Evolutionary conservation across 2,329 filamentous ascomycete species (phyloP), one percentile per base, ranked within the genome.

Genomic region (Claviceps cyperi): DNA sequence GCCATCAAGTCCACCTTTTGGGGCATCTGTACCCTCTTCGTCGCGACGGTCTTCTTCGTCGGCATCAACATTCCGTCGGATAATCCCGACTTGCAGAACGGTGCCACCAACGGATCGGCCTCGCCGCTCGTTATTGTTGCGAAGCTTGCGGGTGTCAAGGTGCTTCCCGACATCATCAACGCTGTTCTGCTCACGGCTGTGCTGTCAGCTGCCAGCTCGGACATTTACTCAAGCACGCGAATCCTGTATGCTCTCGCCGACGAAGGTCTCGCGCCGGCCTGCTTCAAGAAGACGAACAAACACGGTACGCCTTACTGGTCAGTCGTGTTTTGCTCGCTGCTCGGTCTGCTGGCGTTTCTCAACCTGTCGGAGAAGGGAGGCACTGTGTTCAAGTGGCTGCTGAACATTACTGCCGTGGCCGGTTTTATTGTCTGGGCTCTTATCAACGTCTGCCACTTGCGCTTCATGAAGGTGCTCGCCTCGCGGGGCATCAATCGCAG

Each of bases 1-100:
- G 85, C 85, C 22, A 86, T 89, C 59, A 77, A 78, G 48, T 83
- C 79, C 68, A 86, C 84, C 0, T 89, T 86, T 64, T 86, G 80
- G 74, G 78, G 83, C 50, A 86, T 90, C 55, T 74, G 88, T 48
- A 68, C 75, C 54, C 75, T 89, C 56, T 89, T 85, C 63, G 69
- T 82, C 47, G 65, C 72, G 47, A 78, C 73, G 50, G 70, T 81
- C 59, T 83, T 86, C 69, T 84, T 87, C 64, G 75, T 88, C 57
- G 83, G 84, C 48, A 74, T 89, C 58, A 69, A 84, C 48, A 76
- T 89, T 5, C 82, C 84, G 1, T 84, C 73, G 53, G 69, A 78
- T 61, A 76, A 82, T 56, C 52, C 66, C 0, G 63, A 66, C 9
- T 74, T 87, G 19, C 63, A 74, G 28, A 74, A 67, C 52, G 68